phyloP scores from a whole-genome alignment of 1,284 basidiomycete species.

The Cutaneotrichosporon mucoides region DNA sequence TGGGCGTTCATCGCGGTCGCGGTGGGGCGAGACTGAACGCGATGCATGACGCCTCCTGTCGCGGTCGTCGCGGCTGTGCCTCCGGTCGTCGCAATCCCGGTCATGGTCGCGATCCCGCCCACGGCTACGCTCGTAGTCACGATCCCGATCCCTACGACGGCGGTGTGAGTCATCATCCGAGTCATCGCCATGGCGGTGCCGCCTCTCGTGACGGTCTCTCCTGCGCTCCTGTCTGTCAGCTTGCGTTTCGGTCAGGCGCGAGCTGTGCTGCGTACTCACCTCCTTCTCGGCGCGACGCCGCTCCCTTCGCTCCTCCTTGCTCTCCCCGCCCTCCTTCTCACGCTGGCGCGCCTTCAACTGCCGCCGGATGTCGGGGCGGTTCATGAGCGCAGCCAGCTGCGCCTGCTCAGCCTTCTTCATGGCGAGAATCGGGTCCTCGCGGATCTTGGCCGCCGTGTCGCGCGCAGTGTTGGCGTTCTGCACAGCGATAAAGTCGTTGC shows the following conservation, averaged over 20 bases:
- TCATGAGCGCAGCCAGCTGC: conserved; percentile 81
- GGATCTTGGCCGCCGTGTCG: conserved; percentile 86
- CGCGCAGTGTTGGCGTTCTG: conserved; percentile 89
- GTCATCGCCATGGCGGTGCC: conserved; percentile 4
- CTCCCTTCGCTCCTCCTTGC: conserved; percentile 58
- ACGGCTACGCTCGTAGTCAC: conserved; percentile 2
- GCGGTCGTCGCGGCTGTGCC: conserved; percentile 21
- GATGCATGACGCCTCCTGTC: not conserved
- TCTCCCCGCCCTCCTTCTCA: conserved; percentile 58
- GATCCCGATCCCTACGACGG: conserved; percentile 7
- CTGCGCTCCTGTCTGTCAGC: conserved; percentile 15
- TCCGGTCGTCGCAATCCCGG: conserved; percentile 12
- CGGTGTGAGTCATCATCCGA: conserved; percentile 8
- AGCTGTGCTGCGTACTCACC: conserved; percentile 8
- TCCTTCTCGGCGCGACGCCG: conserved; percentile 59
- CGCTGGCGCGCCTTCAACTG: conserved; percentile 73
- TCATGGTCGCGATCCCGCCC: not conserved
- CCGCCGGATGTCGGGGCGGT: conserved; percentile 81
- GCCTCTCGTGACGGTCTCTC: conserved; percentile 14
- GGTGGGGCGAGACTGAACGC: not conserved
- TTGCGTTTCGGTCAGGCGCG: not conserved
- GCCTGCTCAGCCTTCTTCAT: conserved; percentile 98
- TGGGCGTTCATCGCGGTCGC: conserved; percentile 23
- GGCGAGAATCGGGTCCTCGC: conserved; percentile 90
- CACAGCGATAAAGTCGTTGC: conserved; percentile 85